Percentiles rank a stretch among this genome's conserved stretches.
These are phyloP conservation scores for Phytomonas sp. DNA, from an alignment of 208 protist genomes.

Conservation along the genomic window DNA sequence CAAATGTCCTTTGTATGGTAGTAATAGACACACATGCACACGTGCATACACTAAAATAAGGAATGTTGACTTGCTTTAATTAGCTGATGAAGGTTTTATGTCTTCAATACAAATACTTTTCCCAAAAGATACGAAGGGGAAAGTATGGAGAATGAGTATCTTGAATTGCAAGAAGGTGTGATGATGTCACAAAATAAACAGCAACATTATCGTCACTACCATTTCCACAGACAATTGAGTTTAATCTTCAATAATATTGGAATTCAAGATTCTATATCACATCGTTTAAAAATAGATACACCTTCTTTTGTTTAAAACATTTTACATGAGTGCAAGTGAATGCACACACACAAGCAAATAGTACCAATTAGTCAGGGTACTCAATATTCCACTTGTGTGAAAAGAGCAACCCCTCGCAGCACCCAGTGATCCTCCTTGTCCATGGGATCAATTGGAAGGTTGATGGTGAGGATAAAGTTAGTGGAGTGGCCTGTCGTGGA, in stretches of 20 bases:
- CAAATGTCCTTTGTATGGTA: neutral
- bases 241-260: neutral
- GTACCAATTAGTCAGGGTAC: neutral
- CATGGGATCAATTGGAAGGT: constrained; percentile 66
- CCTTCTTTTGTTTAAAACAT: neutral
- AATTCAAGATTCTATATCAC: neutral
- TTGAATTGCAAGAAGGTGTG: neutral
- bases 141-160: neutral
- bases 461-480: constrained; percentile 94
- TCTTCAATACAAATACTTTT: too few species aligned
- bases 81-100: too few species aligned
- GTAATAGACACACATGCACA: neutral
- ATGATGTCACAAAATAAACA: neutral
- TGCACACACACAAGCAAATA: neutral
- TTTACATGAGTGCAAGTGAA: neutral
- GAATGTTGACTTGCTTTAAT: too few species aligned
- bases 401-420: constrained; percentile 83
- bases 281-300: neutral
- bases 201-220: neutral
- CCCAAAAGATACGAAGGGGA: neutral
- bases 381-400: constrained; percentile 87
- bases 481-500: constrained; percentile 97
- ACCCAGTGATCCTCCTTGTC: constrained; percentile 86
- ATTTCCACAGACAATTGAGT: neutral
- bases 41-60: too few species aligned